phyloP scores from a whole-genome alignment of 2,329 filamentous ascomycete species.

The Trichoderma hamatum region DNA sequence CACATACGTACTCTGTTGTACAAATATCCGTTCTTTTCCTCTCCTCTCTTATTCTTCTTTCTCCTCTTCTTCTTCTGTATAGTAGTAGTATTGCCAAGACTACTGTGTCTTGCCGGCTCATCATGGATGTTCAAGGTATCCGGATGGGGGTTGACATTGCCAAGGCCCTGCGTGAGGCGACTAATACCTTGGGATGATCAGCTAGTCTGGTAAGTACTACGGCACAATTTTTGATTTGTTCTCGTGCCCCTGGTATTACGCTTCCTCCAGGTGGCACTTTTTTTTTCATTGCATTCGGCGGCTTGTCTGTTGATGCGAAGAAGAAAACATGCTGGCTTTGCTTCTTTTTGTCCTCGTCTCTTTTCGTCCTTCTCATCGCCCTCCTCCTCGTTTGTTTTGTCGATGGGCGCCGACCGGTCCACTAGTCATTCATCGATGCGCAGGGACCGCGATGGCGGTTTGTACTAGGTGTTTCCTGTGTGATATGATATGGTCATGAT shows the following conservation, averaged over 20 bases:
- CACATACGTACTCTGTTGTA: neutral
- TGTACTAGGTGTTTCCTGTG: neutral
- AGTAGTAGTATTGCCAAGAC: neutral
- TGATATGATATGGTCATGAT: neutral
- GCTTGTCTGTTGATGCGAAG: conserved; percentile 7
- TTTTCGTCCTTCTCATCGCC: neutral
- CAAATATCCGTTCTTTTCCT: neutral
- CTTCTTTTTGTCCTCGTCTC: neutral
- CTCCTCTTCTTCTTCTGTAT: neutral
- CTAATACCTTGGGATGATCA: conserved; percentile 19
- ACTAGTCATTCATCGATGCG: neutral
- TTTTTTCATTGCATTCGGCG: conserved; percentile 15
- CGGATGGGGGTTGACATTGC: conserved; percentile 13
- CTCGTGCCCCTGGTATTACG: conserved; percentile 1
- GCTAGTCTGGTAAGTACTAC: neutral
- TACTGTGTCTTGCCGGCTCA: neutral
- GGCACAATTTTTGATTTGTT: conserved; percentile 11
- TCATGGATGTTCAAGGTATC: conserved; percentile 4
- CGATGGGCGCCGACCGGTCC: neutral
- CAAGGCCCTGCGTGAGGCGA: conserved; percentile 19
- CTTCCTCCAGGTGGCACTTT: conserved; percentile 4
- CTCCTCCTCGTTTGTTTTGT: neutral
- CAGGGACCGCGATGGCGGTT: neutral
- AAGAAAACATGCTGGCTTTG: conserved; percentile 2
- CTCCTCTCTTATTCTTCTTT: neutral